phyloP scores from a whole-genome alignment of 352 stramenopile species.

The Phytophthora melonis region DNA sequence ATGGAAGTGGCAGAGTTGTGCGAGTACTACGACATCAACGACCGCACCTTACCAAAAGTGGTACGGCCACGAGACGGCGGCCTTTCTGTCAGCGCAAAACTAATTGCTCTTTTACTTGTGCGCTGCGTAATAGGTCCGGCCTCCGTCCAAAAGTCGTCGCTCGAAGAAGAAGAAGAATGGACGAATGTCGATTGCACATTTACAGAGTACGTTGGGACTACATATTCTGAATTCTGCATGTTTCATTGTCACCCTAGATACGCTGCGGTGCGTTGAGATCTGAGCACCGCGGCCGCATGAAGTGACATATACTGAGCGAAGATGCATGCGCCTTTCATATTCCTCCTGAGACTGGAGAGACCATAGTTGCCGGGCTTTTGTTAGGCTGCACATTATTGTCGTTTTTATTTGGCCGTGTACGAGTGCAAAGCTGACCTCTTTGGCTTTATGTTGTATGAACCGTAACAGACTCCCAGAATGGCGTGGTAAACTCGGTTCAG shows the following conservation, averaged over 20 bases:
- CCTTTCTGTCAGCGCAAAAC: not conserved
- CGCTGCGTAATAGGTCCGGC: constrained; percentile 26
- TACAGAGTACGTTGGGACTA: constrained; percentile 64
- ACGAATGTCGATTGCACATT: constrained; percentile 70
- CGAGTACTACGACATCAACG: constrained; percentile 72
- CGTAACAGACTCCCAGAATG: constrained; percentile 50
- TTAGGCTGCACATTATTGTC: constrained; percentile 38
- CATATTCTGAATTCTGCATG: constrained; percentile 9
- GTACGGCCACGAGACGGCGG: constrained; percentile 28
- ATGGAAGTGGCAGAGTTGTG: constrained; percentile 81
- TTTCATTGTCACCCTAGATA: constrained; percentile 70
- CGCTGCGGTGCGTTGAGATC: constrained; percentile 51
- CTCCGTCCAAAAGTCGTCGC: constrained; percentile 43
- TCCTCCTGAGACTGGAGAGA: constrained; percentile 46
- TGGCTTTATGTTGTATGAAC: constrained; percentile 7
- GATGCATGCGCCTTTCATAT: constrained; percentile 23
- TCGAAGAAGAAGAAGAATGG: constrained; percentile 69
- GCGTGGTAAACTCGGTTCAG: constrained; percentile 54
- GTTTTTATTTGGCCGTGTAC: not conserved
- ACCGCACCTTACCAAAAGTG: constrained; percentile 56
- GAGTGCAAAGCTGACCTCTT: constrained; percentile 12
- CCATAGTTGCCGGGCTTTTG: constrained; percentile 28
- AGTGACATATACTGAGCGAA: constrained; percentile 56
- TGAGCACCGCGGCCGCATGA: constrained; percentile 54
- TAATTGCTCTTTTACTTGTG: constrained; percentile 9